Conservation (phyloP, 495 filamentous ascomycete species). For the Massariosphaeria phaeospora region DNA sequence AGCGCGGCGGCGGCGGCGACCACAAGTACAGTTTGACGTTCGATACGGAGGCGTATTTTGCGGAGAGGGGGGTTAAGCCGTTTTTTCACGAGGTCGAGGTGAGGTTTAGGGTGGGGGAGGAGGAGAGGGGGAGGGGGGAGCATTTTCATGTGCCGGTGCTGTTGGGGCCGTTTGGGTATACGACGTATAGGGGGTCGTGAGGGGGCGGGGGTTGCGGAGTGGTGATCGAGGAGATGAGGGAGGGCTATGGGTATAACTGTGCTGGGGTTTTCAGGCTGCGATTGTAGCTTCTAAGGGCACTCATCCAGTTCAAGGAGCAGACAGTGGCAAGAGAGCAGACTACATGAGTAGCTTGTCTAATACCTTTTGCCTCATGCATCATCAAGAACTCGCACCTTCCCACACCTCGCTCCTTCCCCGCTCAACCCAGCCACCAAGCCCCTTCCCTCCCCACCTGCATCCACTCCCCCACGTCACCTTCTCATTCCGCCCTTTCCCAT, state of each 20-base stretch:
- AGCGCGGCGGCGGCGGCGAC: constrained; percentile 40
- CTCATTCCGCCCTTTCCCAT: too few species aligned
- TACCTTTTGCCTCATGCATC: too few species aligned
- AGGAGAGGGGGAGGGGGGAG: constrained; percentile 40
- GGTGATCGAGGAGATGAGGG: background rate
- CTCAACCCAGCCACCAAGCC: too few species aligned
- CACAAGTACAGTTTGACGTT: constrained; percentile 71
- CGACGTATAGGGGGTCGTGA: constrained; percentile 74
- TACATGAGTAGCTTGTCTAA: too few species aligned
- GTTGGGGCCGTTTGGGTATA: constrained; percentile 85
- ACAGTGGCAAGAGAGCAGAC: too few species aligned
- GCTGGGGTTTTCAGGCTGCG: background rate
- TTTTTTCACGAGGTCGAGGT: constrained; percentile 93
- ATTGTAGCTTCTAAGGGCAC: too few species aligned
- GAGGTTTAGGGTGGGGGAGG: constrained; percentile 68
- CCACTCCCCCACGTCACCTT: too few species aligned
- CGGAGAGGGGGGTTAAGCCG: constrained; percentile 56
- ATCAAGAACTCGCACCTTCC: too few species aligned
- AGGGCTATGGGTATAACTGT: background rate
- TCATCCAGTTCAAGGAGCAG: too few species aligned
- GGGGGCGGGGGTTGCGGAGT: background rate
- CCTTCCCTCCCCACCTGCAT: too few species aligned
- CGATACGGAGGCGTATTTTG: constrained; percentile 72
- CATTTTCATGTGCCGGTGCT: constrained; percentile 93
- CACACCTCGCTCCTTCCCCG: too few species aligned